Evolutionary conservation across 2,329 filamentous ascomycete genomes (phyloP).

Genomic region (Penicillium sclerotigenum): DNA sequence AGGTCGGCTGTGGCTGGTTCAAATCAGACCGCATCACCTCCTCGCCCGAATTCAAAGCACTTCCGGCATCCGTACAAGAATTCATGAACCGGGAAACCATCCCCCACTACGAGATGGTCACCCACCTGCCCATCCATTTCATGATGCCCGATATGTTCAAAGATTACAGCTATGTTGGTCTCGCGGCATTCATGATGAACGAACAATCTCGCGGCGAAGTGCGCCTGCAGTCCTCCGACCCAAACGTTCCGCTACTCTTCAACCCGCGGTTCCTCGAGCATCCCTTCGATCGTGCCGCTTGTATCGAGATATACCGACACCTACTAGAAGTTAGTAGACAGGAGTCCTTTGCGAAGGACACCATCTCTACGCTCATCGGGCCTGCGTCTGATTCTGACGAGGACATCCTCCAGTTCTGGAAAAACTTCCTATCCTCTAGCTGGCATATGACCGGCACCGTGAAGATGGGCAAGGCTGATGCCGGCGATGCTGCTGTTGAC

Average conservation of each 20-base stretch:
- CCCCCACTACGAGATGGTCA: constrained; percentile 57
- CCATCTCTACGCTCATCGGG: constrained; percentile 40
- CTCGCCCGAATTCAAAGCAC: constrained; percentile 50
- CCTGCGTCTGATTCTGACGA: constrained; percentile 53
- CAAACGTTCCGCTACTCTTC: constrained; percentile 50
- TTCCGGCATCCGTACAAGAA: constrained; percentile 45
- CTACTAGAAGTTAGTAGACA: constrained; percentile 42
- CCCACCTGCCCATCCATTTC: constrained; percentile 47
- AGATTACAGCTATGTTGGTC: constrained; percentile 44
- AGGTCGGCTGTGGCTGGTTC: constrained; percentile 39
- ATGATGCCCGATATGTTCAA: constrained; percentile 39
- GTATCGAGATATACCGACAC: constrained; percentile 51
- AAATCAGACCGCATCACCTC: constrained; percentile 42
- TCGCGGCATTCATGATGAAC: constrained; percentile 53
- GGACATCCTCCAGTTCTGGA: constrained; percentile 52
- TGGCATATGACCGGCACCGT: constrained; percentile 59
- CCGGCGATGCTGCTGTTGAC: constrained; percentile 50
- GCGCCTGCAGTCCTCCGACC: constrained; percentile 53
- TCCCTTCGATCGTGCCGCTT: constrained; percentile 53
- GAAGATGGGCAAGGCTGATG: constrained; percentile 53
- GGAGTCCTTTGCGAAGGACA: constrained; percentile 48
- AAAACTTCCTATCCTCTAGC: constrained; percentile 44
- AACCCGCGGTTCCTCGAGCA: constrained; percentile 54
- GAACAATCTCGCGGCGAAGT: constrained; percentile 53
- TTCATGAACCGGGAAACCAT: constrained; percentile 51